Conservation (phyloP, 1,139 yeast species). For the Diutina sp. region DNA sequence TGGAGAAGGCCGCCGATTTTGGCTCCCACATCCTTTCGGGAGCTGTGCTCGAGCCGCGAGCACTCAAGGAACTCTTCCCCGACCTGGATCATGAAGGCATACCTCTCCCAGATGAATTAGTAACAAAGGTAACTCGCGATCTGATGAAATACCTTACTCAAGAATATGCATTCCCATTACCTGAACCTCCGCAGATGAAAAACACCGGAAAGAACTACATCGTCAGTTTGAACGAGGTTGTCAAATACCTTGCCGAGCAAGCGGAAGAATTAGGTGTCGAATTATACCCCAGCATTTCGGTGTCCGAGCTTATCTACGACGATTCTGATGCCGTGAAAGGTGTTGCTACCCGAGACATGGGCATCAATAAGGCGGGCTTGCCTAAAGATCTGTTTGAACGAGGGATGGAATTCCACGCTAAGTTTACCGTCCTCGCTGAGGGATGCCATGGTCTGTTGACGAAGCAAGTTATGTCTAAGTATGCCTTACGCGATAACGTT, state of each 20-base stretch:
- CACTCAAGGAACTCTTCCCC: conserved; percentile 77
- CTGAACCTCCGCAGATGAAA: conserved; percentile 87
- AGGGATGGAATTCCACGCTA: conserved; percentile 93
- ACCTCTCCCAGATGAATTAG: conserved; percentile 67
- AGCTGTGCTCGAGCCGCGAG: conserved; percentile 84
- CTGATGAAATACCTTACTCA: conserved; percentile 56
- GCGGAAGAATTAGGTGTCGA: conserved; percentile 95
- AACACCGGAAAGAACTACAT: conserved; percentile 76
- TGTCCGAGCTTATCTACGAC: conserved; percentile 61
- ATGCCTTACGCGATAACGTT: conserved; percentile 47
- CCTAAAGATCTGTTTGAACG: conserved; percentile 79
- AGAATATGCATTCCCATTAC: conserved; percentile 50
- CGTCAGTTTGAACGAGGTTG: conserved; percentile 72
- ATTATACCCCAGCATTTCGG: conserved; percentile 82
- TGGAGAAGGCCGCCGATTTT: conserved; percentile 88
- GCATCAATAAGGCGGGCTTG: conserved; percentile 57
- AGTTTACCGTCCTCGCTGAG: conserved; percentile 81
- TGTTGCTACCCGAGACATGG: conserved; percentile 90
- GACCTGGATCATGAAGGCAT: conserved; percentile 46
- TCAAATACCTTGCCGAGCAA: conserved; percentile 68
- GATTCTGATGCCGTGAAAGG: conserved; percentile 60
- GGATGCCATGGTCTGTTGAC: conserved; percentile 95
- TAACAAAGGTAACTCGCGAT: conserved; percentile 58
- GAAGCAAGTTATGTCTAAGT: conserved; percentile 62
- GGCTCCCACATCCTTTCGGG: conserved; percentile 91